Evolutionary conservation across 257 asterid species (phyloP).

Genomic region (Solanum pennellii): DNA sequence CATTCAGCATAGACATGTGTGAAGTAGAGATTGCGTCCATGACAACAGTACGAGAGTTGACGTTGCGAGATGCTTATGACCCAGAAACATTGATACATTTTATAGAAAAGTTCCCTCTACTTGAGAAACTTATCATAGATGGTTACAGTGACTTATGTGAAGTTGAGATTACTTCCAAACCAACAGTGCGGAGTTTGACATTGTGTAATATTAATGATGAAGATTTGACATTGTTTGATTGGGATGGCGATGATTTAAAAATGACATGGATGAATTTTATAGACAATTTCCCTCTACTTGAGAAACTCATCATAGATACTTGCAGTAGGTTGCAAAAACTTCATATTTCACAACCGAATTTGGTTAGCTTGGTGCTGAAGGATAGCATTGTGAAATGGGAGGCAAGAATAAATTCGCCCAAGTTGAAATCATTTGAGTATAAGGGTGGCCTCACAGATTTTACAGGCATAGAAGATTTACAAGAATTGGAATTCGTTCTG

Average conservation of each 20-base stretch:
- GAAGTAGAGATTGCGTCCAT: neutral
- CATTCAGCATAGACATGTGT: neutral
- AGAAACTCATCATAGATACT: neutral
- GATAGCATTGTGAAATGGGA: neutral
- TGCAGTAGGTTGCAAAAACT: neutral
- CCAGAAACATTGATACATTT: neutral
- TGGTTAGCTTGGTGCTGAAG: neutral
- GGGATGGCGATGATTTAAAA: neutral
- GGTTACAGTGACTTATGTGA: neutral
- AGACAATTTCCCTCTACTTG: neutral
- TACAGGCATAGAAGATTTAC: neutral
- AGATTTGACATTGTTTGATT: neutral
- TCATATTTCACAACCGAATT: neutral
- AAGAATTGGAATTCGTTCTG: neutral
- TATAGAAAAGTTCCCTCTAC: neutral
- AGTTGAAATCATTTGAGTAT: neutral
- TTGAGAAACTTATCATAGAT: neutral
- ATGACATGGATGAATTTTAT: neutral
- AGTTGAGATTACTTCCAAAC: neutral
- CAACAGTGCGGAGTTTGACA: neutral
- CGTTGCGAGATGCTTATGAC: neutral
- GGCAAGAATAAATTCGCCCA: neutral
- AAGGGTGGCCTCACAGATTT: neutral
- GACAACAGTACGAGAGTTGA: neutral
- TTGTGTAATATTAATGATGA: neutral